Conservation (phyloP, 169 alveolate species). For the Prorocentrum cordatum region DNA sequence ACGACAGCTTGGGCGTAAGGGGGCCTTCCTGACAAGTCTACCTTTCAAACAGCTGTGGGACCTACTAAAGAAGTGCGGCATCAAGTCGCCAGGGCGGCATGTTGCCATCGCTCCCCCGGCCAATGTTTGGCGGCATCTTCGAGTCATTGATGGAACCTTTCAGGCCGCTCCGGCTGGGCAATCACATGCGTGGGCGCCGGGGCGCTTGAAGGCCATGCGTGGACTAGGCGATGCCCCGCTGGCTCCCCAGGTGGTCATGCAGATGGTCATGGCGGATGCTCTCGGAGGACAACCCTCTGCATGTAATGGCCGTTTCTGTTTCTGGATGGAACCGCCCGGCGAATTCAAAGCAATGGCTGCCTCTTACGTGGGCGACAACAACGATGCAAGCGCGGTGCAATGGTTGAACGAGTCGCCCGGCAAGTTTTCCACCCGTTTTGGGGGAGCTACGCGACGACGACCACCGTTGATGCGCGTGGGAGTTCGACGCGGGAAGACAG, state of each 20-base stretch:
- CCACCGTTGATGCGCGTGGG: neutral
- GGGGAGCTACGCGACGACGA: neutral
- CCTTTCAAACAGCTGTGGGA: neutral
- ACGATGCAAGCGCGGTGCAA: neutral
- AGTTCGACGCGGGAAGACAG: too few relatives aligned
- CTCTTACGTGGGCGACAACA: conserved; percentile 3
- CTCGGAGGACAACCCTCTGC: neutral
- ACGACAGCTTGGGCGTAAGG: neutral
- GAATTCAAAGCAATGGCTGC: neutral
- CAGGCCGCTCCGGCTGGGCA: neutral
- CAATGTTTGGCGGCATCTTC: neutral
- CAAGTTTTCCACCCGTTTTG: neutral
- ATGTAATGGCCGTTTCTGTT: neutral
- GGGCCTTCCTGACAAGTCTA: conserved; percentile 8
- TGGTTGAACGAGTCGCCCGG: neutral
- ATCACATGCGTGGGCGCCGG: neutral
- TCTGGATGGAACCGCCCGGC: neutral
- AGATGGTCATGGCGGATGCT: neutral
- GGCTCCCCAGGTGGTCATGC: neutral
- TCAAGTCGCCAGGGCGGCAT: neutral
- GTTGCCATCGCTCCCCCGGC: neutral
- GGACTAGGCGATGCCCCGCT: conserved; percentile 7
- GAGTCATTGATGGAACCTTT: neutral
- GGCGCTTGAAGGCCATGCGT: neutral
- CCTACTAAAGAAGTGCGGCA: neutral